A percentile compares a stretch with the other conserved stretches of the same genome.
phyloP scores from a whole-genome alignment of 2,329 filamentous ascomycete species.

The Chrysosporium keratinophilum region DNA sequence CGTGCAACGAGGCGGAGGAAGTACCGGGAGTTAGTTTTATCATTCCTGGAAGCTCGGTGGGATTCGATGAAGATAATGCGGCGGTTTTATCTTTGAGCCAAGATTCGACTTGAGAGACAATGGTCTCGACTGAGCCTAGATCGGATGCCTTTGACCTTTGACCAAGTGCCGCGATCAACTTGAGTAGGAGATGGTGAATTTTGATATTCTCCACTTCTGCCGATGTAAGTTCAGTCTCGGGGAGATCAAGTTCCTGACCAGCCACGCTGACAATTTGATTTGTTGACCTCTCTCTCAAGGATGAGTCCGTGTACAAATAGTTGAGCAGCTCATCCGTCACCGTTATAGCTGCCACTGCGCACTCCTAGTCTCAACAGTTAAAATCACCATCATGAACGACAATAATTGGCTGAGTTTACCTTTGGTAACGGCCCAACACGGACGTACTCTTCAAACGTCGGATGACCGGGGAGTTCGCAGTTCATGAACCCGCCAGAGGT shows the following conservation, averaged over 20 bases:
- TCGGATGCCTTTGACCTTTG: neutral
- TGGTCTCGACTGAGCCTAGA: neutral
- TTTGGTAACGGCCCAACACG: conserved; percentile 31
- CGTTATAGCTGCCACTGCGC: conserved; percentile 28
- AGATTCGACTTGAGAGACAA: conserved; percentile 9
- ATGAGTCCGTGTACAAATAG: conserved; percentile 22
- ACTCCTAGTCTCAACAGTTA: conserved; percentile 24
- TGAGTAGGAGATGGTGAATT: conserved; percentile 28
- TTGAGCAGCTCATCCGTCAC: conserved; percentile 30
- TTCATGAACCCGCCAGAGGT: conserved; percentile 34
- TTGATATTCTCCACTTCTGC: conserved; percentile 27
- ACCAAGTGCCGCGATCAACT: conserved; percentile 19
- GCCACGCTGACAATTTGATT: conserved; percentile 6
- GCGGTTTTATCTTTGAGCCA: conserved; percentile 14
- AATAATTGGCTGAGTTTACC: conserved; percentile 20
- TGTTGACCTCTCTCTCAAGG: neutral
- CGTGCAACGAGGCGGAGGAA: conserved; percentile 21
- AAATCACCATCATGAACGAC: neutral
- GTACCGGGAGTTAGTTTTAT: conserved; percentile 12
- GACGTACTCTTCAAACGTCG: conserved; percentile 31
- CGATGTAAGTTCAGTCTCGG: conserved; percentile 27
- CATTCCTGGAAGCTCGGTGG: conserved; percentile 3
- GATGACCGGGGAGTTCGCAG: conserved; percentile 28
- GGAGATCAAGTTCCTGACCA: conserved; percentile 15
- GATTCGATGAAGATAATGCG: neutral